A percentile compares a stretch with the other conserved stretches of the same genome.
phyloP scores from a whole-genome alignment of 345 rosid genomes.

The Erodium maritimum region DNA sequence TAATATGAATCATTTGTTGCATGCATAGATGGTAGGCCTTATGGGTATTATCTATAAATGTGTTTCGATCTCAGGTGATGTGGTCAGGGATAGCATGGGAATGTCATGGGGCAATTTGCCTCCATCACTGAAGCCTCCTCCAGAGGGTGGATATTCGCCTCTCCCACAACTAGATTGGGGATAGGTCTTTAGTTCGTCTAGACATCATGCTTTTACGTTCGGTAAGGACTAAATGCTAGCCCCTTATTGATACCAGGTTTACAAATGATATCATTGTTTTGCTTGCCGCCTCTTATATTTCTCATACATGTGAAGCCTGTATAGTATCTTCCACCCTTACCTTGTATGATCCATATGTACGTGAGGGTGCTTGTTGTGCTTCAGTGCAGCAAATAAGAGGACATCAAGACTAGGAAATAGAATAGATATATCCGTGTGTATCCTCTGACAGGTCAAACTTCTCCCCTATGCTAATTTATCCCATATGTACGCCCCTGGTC shows the following conservation, averaged over 20 bases:
- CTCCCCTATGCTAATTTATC: conserved; percentile 16
- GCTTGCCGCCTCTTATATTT: background rate
- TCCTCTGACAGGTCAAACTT: conserved; percentile 19
- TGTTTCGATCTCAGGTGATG: conserved; percentile 28
- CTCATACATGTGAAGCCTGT: background rate
- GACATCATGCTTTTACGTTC: background rate
- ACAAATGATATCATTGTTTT: background rate
- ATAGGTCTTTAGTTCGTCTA: conserved; percentile 14
- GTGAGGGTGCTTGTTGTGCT: too few relatives aligned
- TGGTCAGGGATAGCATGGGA: conserved; percentile 25
- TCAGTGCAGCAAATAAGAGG: conserved; percentile 6
- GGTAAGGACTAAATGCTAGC: background rate
- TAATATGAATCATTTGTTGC: conserved; percentile 2
- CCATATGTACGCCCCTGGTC: conserved; percentile 22
- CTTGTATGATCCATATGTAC: too few relatives aligned
- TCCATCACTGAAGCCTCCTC: conserved; percentile 79
- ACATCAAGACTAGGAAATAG: conserved; percentile 21
- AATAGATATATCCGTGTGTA: conserved; percentile 10
- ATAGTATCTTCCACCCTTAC: background rate
- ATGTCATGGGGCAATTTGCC: conserved; percentile 72
- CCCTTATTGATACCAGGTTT: background rate
- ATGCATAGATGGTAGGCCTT: background rate
- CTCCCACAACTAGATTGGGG: conserved; percentile 79
- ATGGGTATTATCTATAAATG: background rate
- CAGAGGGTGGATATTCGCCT: conserved; percentile 56